These are phyloP conservation scores for Tympanopsis confertula DNA, from an alignment of 2,329 filamentous ascomycete genomes.

Conservation along the genomic window DNA sequence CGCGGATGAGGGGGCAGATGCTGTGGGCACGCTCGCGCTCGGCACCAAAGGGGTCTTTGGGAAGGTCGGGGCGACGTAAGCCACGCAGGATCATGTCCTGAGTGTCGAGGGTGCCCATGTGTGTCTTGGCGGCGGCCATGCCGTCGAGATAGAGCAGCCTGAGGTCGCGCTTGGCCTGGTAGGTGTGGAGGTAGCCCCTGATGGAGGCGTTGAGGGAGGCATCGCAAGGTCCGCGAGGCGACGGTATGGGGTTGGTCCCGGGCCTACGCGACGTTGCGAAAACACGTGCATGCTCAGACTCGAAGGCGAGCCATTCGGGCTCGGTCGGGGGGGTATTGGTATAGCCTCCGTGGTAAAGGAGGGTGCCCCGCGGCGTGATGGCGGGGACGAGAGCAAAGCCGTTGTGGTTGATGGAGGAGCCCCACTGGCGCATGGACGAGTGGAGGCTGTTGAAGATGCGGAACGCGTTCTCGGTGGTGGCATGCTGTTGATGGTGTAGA, in stretches of 20 bases:
- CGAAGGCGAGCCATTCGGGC: conserved; percentile 65
- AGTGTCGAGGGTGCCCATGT: conserved; percentile 54
- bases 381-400: conserved; percentile 63
- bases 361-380: conserved; percentile 48
- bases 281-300: conserved; percentile 59
- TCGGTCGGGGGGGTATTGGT: conserved; percentile 31
- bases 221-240: conserved; percentile 2
- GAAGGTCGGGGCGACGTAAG: too few relatives aligned
- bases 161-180: conserved; percentile 43
- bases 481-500: too few relatives aligned
- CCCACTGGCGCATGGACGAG: conserved; percentile 64
- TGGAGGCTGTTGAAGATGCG: conserved; percentile 67
- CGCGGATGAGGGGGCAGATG: conserved; percentile 36
- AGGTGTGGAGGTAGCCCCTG: conserved; percentile 58
- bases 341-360: conserved; percentile 55
- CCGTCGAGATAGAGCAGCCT: conserved; percentile 60
- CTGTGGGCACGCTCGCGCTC: conserved; percentile 39
- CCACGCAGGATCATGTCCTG: conserved; percentile 51
- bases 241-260: conserved; percentile 1
- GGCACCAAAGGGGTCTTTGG: conserved; percentile 7
- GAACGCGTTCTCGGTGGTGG: conserved; percentile 42
- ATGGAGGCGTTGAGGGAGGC: too few relatives aligned
- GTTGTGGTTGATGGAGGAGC: conserved; percentile 62
- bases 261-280: too few relatives aligned
- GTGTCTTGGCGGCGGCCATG: conserved; percentile 54